phyloP scores from a whole-genome alignment of 139 green algal genomes.

The Micractinium sp. region DNA sequence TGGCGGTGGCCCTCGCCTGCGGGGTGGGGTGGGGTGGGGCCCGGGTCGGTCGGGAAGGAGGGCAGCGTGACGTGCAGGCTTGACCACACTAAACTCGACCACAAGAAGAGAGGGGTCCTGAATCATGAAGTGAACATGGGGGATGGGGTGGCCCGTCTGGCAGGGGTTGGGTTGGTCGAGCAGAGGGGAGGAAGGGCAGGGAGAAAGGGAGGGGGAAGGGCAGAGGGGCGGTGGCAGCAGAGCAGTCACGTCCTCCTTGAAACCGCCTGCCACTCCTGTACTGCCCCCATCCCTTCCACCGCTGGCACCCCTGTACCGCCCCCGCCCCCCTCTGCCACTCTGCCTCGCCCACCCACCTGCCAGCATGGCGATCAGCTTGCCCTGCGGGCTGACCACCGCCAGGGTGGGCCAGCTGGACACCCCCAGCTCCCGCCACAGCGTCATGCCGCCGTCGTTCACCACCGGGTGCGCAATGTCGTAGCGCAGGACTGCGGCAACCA shows the following conservation, averaged over 20 bases:
- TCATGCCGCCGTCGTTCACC: slow-evolving; percentile 78
- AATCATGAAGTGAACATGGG: no score
- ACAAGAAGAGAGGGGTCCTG: background rate
- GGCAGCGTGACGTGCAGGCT: background rate
- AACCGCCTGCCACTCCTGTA: background rate
- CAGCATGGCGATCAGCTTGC: slow-evolving; percentile 64
- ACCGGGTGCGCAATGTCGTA: slow-evolving; percentile 83
- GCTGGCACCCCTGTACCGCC: background rate
- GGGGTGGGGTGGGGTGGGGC: background rate
- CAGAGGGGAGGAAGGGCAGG: no score
- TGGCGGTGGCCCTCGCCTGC: slow-evolving; percentile 54
- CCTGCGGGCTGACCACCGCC: slow-evolving; percentile 61
- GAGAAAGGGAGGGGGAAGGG: no score
- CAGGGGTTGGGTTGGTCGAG: no score
- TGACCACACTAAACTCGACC: background rate
- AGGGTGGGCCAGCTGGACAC: slow-evolving; percentile 78
- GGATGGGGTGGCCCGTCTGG: no score
- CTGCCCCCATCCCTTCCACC: background rate
- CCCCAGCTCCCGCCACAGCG: slow-evolving; percentile 73
- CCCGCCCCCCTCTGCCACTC: no score
- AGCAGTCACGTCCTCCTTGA: no score
- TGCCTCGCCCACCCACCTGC: background rate
- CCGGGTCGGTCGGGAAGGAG: background rate
- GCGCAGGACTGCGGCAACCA: slow-evolving; percentile 48
- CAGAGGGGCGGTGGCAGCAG: no score